phyloP scores from a whole-genome alignment of 202 grass and related monocot species.

The Panicum virgatum region DNA sequence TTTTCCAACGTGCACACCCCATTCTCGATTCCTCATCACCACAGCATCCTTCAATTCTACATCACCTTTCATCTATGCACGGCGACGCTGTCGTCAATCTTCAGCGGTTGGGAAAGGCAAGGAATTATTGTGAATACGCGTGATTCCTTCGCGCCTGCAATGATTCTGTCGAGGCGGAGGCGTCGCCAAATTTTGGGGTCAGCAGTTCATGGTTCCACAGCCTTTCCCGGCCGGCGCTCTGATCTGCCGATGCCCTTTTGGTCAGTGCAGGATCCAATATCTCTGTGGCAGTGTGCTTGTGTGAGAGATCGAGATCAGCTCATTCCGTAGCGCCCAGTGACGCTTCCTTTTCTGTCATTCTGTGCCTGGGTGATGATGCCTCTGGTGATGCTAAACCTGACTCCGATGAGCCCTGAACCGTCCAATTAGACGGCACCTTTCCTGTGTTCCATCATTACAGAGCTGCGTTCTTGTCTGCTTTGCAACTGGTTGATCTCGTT shows the following conservation, averaged over 20 bases:
- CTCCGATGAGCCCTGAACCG: constrained; percentile 12
- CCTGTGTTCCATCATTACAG: constrained; percentile 31
- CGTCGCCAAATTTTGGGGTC: not conserved
- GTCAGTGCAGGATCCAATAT: constrained; percentile 44
- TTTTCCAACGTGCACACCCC: not conserved
- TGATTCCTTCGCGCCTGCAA: constrained; percentile 6
- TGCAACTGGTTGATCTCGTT: not conserved
- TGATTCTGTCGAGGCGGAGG: constrained; percentile 27
- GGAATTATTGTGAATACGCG: not conserved
- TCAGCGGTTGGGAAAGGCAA: not conserved
- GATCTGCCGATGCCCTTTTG: not conserved
- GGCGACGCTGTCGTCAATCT: constrained; percentile 4
- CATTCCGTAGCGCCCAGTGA: not conserved
- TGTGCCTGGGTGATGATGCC: not conserved
- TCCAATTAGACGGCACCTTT: constrained; percentile 30
- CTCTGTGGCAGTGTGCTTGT: constrained; percentile 9
- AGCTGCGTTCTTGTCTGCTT: not conserved
- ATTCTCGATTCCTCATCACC: not conserved
- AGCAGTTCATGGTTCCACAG: not conserved
- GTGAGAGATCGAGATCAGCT: constrained; percentile 9
- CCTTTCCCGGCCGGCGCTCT: not conserved
- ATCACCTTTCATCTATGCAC: not conserved
- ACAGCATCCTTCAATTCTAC: not conserved
- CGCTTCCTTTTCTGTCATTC: not conserved
- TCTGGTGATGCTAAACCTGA: not conserved